These are phyloP conservation scores for Protomyces inundatus DNA, from an alignment of 1,139 yeast species.

Conservation along the genomic window DNA sequence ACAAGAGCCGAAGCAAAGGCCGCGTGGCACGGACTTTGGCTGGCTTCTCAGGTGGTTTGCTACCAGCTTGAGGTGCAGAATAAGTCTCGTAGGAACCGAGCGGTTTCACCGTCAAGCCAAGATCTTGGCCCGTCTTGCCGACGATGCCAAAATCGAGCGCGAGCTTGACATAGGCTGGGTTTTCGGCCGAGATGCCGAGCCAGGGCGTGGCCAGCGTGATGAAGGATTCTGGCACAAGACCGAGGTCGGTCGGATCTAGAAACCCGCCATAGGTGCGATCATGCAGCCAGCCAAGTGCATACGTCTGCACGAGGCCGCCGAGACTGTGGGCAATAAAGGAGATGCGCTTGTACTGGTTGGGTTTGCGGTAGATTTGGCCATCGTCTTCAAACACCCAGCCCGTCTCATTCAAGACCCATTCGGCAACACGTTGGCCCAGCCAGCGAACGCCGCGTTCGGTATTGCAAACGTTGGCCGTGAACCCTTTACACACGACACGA, in stretches of 20 bases:
- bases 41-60: slow-evolving; percentile 2
- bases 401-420: slow-evolving; percentile 39
- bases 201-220: slow-evolving; percentile 83
- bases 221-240: slow-evolving; percentile 70
- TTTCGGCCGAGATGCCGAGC: slow-evolving; percentile 78
- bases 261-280: slow-evolving; percentile 43
- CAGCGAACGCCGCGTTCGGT: slow-evolving; percentile 89
- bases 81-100: not conserved
- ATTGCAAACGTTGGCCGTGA: slow-evolving; percentile 73
- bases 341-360: slow-evolving; percentile 47
- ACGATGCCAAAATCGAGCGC: slow-evolving; percentile 84
- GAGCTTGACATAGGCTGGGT: slow-evolving; percentile 78
- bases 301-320: slow-evolving; percentile 87
- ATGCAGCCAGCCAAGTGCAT: slow-evolving; percentile 78
- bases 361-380: not conserved
- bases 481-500: slow-evolving; percentile 74
- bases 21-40: slow-evolving; percentile 33
- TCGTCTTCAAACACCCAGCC: slow-evolving; percentile 25
- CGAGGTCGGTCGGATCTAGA: slow-evolving; percentile 44
- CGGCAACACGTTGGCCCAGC: slow-evolving; percentile 77
- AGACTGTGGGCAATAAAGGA: slow-evolving; percentile 90
- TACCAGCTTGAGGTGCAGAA: not conserved
- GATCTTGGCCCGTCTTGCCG: slow-evolving; percentile 90
- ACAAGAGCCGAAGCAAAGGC: slow-evolving; percentile 68
- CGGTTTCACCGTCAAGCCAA: slow-evolving; percentile 54